Conservation (phyloP, 306 rosid genomes). For the Lablab purpureus region DNA sequence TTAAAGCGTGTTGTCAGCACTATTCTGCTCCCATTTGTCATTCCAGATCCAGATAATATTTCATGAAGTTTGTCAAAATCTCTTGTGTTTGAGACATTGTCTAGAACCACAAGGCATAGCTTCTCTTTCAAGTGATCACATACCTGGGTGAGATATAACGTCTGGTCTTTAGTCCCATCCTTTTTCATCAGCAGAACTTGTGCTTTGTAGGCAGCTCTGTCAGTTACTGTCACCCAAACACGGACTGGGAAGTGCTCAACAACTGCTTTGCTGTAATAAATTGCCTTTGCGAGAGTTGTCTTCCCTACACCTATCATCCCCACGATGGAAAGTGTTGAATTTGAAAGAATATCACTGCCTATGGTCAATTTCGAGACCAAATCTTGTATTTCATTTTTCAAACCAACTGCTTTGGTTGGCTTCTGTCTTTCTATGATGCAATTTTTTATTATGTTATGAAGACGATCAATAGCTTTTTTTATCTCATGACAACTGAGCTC, state of each 20-base stretch:
- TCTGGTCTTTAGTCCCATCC: slow-evolving; percentile 20
- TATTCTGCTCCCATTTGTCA: slow-evolving; percentile 40
- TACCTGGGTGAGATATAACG: background rate
- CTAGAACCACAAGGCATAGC: slow-evolving; percentile 42
- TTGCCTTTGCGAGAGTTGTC: slow-evolving; percentile 52
- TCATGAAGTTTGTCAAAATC: slow-evolving; percentile 7
- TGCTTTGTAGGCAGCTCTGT: slow-evolving; percentile 3
- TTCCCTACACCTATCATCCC: slow-evolving; percentile 61
- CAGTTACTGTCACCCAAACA: slow-evolving; percentile 42
- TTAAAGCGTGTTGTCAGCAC: slow-evolving; percentile 41
- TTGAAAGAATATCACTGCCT: background rate
- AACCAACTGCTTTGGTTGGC: slow-evolving; percentile 37
- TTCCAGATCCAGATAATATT: background rate
- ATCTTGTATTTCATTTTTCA: slow-evolving; percentile 35
- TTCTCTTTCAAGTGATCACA: slow-evolving; percentile 6
- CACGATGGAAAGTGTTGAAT: slow-evolving; percentile 42
- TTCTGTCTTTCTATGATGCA: slow-evolving; percentile 38
- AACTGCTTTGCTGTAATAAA: slow-evolving; percentile 33
- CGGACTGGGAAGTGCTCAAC: slow-evolving; percentile 33
- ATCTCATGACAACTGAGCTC: slow-evolving; percentile 25
- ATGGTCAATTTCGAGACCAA: slow-evolving; percentile 36
- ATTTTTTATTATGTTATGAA: slow-evolving; percentile 8
- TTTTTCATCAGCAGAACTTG: slow-evolving; percentile 37
- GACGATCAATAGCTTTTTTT: slow-evolving; percentile 5
- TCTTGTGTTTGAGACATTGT: slow-evolving; percentile 27